These are phyloP conservation scores for Sporisorium graminicola DNA, from an alignment of 1,284 basidiomycete species.

Conservation along the genomic window DNA sequence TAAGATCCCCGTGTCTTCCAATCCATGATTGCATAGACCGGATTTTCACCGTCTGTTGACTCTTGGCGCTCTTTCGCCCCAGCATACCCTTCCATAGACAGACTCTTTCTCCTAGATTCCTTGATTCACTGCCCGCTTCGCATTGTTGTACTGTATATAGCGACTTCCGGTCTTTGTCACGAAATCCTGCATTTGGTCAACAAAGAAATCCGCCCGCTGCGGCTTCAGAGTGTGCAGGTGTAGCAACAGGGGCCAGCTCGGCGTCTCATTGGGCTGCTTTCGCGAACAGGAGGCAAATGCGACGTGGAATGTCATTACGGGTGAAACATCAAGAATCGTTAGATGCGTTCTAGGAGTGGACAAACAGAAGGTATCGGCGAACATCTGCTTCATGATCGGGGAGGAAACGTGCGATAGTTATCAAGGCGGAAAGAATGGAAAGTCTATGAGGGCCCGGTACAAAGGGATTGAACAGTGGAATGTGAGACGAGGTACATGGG, in stretches of 20 bases:
- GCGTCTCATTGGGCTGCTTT: neutral
- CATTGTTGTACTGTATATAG: neutral
- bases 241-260: neutral
- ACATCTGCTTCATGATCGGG: neutral
- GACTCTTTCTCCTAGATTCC: neutral
- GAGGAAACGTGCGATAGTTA: neutral
- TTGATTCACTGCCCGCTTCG: neutral
- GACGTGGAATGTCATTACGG: neutral
- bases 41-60: neutral
- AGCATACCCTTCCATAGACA: conserved; percentile 7
- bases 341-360: neutral
- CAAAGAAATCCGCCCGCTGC: neutral
- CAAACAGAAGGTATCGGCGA: conserved; percentile 1
- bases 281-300: neutral
- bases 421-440: neutral
- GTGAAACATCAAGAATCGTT: conserved; percentile 2
- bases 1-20: neutral
- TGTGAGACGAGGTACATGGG: neutral
- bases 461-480: neutral
- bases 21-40: conserved; percentile 2
- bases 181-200: neutral
- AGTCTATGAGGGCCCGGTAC: neutral
- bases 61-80: neutral
- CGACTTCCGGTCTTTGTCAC: neutral
- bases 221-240: neutral